These are phyloP conservation scores for Quercus glauca DNA, from an alignment of 306 rosid genomes.

Conservation along the genomic window DNA sequence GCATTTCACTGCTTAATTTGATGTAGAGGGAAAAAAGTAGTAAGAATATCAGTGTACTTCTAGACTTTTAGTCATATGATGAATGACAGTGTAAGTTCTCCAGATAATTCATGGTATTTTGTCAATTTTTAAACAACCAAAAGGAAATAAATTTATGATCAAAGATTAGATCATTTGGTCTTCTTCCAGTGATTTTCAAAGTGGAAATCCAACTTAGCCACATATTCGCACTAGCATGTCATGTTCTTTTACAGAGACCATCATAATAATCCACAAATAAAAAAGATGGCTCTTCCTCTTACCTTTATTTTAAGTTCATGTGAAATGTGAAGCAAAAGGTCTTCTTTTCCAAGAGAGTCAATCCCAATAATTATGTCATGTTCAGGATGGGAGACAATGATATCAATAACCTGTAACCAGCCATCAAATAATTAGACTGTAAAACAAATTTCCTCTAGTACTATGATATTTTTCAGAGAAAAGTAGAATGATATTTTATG, in stretches of 20 bases:
- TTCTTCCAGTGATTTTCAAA: background rate
- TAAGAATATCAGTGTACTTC: background rate
- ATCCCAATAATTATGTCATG: conserved; percentile 68
- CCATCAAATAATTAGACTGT: background rate
- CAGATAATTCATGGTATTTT: background rate
- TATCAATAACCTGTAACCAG: conserved; percentile 51
- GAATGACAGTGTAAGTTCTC: background rate
- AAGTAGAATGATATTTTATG: background rate
- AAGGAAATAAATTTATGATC: background rate
- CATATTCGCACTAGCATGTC: background rate
- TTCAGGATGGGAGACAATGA: conserved; percentile 62
- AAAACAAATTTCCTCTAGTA: background rate
- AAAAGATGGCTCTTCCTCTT: background rate
- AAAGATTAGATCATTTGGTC: background rate
- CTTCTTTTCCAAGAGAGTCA: conserved; percentile 68
- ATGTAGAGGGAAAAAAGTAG: background rate
- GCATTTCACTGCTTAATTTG: background rate
- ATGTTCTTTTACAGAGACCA: background rate
- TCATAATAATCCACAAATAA: background rate
- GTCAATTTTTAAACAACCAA: background rate
- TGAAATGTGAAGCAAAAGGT: conserved; percentile 59
- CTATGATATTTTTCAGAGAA: background rate
- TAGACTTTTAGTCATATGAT: background rate
- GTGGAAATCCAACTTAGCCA: background rate
- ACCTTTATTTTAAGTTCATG: conserved; percentile 59